These are phyloP conservation scores for Russula emetica DNA, from an alignment of 768 basidiomycete genomes.

Conservation along the genomic window DNA sequence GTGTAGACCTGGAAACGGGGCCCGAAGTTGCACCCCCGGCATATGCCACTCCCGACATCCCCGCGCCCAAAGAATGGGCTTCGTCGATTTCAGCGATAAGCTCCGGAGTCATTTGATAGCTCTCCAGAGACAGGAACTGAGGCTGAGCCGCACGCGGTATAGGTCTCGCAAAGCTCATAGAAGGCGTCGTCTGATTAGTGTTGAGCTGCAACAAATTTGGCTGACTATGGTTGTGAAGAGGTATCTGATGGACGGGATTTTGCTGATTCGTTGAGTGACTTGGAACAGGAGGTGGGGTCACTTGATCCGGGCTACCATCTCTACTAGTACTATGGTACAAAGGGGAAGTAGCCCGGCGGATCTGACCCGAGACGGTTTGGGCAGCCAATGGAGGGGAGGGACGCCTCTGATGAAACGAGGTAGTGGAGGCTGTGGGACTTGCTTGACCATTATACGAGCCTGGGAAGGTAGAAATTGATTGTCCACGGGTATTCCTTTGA, in stretches of 20 bases:
- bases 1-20: slow-evolving; percentile 20
- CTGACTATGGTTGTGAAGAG: slow-evolving; percentile 19
- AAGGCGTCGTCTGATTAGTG: slow-evolving; percentile 20
- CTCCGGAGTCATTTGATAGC: slow-evolving; percentile 11
- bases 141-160: slow-evolving; percentile 16
- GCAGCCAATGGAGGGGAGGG: slow-evolving; percentile 25
- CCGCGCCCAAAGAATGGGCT: slow-evolving; percentile 19
- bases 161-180: slow-evolving; percentile 22
- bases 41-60: slow-evolving; percentile 25
- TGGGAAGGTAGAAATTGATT: slow-evolving; percentile 23
- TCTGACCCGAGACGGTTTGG: slow-evolving; percentile 23
- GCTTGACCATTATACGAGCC: slow-evolving; percentile 21
- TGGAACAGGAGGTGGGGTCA: slow-evolving; percentile 20
- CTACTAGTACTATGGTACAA: slow-evolving; percentile 23
- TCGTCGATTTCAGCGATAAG: slow-evolving; percentile 25
- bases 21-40: slow-evolving; percentile 23
- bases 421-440: slow-evolving; percentile 26
- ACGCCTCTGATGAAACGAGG: slow-evolving; percentile 27
- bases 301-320: slow-evolving; percentile 24
- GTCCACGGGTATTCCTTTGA: slow-evolving; percentile 23
- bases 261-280: slow-evolving; percentile 21
- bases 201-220: slow-evolving; percentile 20
- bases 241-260: slow-evolving; percentile 6
- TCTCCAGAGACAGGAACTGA: slow-evolving; percentile 19
- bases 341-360: slow-evolving; percentile 27